Conservation (phyloP, 768 basidiomycete species). For the Macrocybe gigantea region DNA sequence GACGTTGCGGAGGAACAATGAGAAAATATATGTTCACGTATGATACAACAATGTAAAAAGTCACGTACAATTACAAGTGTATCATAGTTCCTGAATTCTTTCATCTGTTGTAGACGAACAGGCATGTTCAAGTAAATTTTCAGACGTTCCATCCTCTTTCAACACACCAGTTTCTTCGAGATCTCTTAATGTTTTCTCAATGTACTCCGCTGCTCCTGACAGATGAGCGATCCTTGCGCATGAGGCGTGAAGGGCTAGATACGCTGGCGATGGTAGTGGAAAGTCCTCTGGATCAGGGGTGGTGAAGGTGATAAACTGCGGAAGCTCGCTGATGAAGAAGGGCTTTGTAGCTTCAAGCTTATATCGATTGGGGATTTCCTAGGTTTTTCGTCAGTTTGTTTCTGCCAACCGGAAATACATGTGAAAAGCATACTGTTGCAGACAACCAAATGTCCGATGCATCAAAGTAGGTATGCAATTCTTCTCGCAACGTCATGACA, state of each 20-base stretch:
- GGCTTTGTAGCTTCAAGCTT: slow-evolving; percentile 7
- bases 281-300: slow-evolving; percentile 16
- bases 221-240: slow-evolving; percentile 33
- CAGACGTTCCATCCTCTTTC: slow-evolving; percentile 15
- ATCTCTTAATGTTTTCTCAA: slow-evolving; percentile 21
- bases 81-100: too few relatives aligned
- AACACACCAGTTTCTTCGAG: slow-evolving; percentile 14
- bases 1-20: too few relatives aligned
- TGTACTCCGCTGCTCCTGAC: slow-evolving; percentile 30
- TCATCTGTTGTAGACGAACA: background rate
- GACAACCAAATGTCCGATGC: slow-evolving; percentile 24
- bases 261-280: slow-evolving; percentile 24
- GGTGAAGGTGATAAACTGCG: slow-evolving; percentile 21
- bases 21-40: too few relatives aligned
- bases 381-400: background rate
- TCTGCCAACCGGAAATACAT: background rate
- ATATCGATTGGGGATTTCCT: slow-evolving; percentile 14
- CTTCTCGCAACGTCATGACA: slow-evolving; percentile 20
- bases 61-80: too few relatives aligned
- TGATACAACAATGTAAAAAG: too few relatives aligned
- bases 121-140: slow-evolving; percentile 11
- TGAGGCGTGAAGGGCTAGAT: slow-evolving; percentile 32
- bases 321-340: slow-evolving; percentile 6
- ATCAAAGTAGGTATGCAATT: slow-evolving; percentile 18
- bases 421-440: slow-evolving; percentile 17